A percentile compares a stretch with the other conserved stretches of the same genome.
These are phyloP conservation scores for Penicillium hesseltinei DNA, from an alignment of 2,329 filamentous ascomycete genomes.

Conservation along the genomic window DNA sequence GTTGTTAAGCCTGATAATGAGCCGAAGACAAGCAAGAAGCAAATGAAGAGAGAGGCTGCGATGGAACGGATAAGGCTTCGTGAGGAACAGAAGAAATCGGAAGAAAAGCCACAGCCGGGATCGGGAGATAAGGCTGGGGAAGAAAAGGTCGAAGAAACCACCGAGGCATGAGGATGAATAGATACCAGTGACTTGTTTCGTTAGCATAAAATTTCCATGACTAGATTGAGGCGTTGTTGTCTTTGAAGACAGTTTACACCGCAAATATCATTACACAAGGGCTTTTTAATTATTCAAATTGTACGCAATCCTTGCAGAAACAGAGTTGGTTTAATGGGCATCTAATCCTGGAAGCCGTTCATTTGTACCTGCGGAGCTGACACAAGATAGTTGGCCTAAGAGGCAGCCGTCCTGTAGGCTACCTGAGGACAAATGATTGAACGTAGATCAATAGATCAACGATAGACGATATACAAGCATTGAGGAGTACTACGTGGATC, in stretches of 20 bases:
- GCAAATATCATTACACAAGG: background rate
- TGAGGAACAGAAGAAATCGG: conserved; percentile 16
- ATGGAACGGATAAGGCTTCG: conserved; percentile 38
- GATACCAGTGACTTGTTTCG: conserved; percentile 2
- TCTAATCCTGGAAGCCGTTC: background rate
- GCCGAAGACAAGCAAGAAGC: conserved; percentile 38
- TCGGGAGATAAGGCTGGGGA: conserved; percentile 4
- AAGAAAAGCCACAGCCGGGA: conserved; percentile 8
- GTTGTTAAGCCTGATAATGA: conserved; percentile 35
- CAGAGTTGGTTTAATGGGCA: background rate
- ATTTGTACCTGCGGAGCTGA: background rate
- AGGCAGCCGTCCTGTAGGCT: background rate
- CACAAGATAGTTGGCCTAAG: background rate
- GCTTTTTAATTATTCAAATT: background rate
- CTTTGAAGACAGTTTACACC: background rate
- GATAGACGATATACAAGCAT: background rate
- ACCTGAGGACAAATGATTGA: background rate
- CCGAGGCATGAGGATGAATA: conserved; percentile 1
- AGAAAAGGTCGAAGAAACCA: background rate
- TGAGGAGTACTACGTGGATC: background rate
- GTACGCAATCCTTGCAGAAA: background rate
- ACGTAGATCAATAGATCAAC: background rate
- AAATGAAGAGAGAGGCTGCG: conserved; percentile 46
- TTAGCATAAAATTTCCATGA: background rate
- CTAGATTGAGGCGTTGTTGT: background rate